A percentile compares a stretch with the other conserved stretches of the same genome.
These are phyloP conservation scores for Colletotrichum destructivum DNA, from an alignment of 2,329 filamentous ascomycete genomes.

Conservation along the genomic window DNA sequence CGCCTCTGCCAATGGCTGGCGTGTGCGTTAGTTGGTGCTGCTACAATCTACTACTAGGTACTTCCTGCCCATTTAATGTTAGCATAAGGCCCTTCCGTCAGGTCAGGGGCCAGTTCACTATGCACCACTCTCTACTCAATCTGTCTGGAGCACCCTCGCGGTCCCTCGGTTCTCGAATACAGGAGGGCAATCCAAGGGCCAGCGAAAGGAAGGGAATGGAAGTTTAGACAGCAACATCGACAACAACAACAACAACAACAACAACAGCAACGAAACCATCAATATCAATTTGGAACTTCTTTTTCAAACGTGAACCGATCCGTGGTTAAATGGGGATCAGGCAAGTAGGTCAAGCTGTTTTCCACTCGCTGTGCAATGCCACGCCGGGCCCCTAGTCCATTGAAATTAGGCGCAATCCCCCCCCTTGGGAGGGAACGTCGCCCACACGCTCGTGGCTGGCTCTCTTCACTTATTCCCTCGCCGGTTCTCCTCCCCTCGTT, in stretches of 20 bases:
- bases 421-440: constrained; percentile 3
- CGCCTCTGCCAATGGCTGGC: constrained; percentile 30
- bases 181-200: not conserved
- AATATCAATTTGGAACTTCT: not conserved
- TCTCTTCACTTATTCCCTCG: constrained; percentile 2
- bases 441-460: constrained; percentile 19
- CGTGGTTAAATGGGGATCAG: not conserved
- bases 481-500: constrained; percentile 1
- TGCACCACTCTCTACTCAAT: constrained; percentile 9
- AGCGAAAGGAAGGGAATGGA: not conserved
- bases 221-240: not conserved
- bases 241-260: not conserved
- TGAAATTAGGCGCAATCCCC: constrained; percentile 35
- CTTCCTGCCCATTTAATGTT: constrained; percentile 8
- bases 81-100: constrained; percentile 4
- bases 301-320: not conserved
- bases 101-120: constrained; percentile 4
- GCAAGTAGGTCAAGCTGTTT: constrained; percentile 5
- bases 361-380: constrained; percentile 28
- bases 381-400: constrained; percentile 36
- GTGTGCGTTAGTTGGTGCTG: constrained; percentile 30
- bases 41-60: not conserved
- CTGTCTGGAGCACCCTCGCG: constrained; percentile 4
- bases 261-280: not conserved
- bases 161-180: not conserved